Base-by-base conservation (phyloP, 78 protist genomes). In the Acrasis kona region DNA sequence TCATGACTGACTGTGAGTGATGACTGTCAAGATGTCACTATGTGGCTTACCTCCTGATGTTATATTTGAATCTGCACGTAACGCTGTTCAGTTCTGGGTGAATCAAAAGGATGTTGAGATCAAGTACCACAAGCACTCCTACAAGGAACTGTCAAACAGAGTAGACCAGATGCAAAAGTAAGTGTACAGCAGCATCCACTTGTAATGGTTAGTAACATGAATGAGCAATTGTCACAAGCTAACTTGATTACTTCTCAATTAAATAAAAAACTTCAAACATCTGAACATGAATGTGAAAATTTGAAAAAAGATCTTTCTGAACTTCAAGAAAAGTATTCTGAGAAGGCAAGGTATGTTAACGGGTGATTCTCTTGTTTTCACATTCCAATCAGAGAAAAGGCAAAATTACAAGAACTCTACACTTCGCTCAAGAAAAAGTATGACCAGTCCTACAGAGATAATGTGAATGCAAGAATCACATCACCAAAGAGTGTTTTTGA, bases 381-480 rank as follows among this genome's bases (percentile, higher is more conserved):
- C n/a, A n/a, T n/a, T n/a, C n/a, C n/a, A 50, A 50, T 19, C 19
- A 50, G 61, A 50, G 61, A 50, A 50, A 50, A 50, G 19, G 19
- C 61, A 50, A 50, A 50, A 50, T 50, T 50, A 50, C 61, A 50
- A 50, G 61, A 50, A 50, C 61, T 50, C 61, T 50, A 50, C 61
- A 50, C 61, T 50, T 50, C 61, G 19, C 19, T 50, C 19, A 50
- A 50, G 19, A 50, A 19, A 50, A 50, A 50, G 19, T 50, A 50
- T 50, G 61, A 50, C 61, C 19, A 50, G n/a, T n/a, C n/a, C n/a
- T n/a, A n/a, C n/a, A n/a, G n/a, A n/a, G n/a, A n/a, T n/a, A n/a
- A n/a, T n/a, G n/a, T n/a, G n/a, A n/a, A n/a, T n/a, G n/a, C n/a
- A n/a, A n/a, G n/a, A n/a, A n/a, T n/a, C n/a, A n/a, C n/a, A n/a